A percentile compares a stretch with the other conserved stretches of the same genome.
These are phyloP conservation scores for Dillenia suffruticosa DNA, from an alignment of 164 flowering plant species.

Conservation along the genomic window DNA sequence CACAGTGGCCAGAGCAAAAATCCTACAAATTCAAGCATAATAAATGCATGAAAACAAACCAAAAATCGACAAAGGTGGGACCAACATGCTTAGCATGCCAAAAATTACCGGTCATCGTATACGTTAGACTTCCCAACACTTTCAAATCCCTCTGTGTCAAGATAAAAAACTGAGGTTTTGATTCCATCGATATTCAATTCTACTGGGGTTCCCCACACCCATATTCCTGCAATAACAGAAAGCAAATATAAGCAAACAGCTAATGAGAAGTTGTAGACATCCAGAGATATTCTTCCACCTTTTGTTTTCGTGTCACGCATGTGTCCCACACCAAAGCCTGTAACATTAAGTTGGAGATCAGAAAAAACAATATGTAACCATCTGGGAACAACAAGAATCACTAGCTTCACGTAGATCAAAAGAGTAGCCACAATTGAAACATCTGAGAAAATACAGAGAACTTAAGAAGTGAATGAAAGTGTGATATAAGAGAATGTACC, in stretches of 20 bases:
- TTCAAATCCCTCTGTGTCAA: constrained; percentile 99
- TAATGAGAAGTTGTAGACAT: not conserved
- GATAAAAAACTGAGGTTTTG: constrained; percentile 84
- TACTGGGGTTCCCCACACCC: constrained; percentile 95
- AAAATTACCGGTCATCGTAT: constrained; percentile 84
- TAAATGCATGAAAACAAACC: not conserved
- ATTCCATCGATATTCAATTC: constrained; percentile 75
- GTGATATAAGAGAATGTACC: constrained; percentile 35
- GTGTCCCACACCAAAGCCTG: constrained; percentile 99
- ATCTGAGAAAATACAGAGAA: no score
- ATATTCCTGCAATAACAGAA: constrained; percentile 57
- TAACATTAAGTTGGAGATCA: constrained; percentile 1
- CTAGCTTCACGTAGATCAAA: not conserved
- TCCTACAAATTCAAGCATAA: constrained; percentile 41
- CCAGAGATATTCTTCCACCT: constrained; percentile 35
- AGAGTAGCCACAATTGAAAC: no score
- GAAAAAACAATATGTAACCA: not conserved
- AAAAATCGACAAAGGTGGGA: not conserved
- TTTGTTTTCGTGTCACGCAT: constrained; percentile 99
- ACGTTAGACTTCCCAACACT: constrained; percentile 99
- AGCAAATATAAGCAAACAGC: not conserved
- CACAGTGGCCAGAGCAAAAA: constrained; percentile 93
- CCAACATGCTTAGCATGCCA: constrained; percentile 4
- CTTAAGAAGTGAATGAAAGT: not conserved
- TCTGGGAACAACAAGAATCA: not conserved